phyloP scores from a whole-genome alignment of 345 rosid species.

The Conringia planisiliqua region DNA sequence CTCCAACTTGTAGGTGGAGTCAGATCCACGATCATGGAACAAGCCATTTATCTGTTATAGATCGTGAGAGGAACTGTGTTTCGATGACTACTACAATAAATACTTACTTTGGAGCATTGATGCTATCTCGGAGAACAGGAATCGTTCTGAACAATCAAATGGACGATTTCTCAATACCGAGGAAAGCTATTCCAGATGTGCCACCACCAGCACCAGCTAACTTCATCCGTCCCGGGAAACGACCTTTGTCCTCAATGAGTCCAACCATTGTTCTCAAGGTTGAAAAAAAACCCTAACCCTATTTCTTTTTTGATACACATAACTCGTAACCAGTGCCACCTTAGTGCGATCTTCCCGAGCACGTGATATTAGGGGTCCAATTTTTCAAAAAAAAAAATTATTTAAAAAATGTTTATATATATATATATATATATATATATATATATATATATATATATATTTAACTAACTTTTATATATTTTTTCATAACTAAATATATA shows the following conservation, averaged over 20 bases:
- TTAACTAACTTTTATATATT: no score
- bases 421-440: no score
- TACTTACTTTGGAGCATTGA: constrained; percentile 39
- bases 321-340: no score
- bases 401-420: no score
- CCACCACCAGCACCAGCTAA: neutral
- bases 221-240: neutral
- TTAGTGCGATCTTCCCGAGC: no score
- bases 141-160: constrained; percentile 56
- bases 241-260: neutral
- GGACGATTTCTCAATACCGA: constrained; percentile 22
- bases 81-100: constrained; percentile 54
- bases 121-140: constrained; percentile 46
- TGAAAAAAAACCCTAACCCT: neutral
- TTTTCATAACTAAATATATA: no score
- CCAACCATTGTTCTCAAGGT: neutral
- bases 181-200: neutral
- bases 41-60: neutral
- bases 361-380: no score
- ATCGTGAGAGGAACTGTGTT: constrained; percentile 7
- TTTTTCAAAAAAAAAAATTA: no score
- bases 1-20: neutral
- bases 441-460: no score
- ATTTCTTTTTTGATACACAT: no score
- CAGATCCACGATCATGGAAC: neutral